A percentile compares a stretch with the other conserved stretches of the same genome.
Evolutionary conservation across 2,329 filamentous ascomycete genomes (phyloP).

Genomic region (Colletotrichum sp.): DNA sequence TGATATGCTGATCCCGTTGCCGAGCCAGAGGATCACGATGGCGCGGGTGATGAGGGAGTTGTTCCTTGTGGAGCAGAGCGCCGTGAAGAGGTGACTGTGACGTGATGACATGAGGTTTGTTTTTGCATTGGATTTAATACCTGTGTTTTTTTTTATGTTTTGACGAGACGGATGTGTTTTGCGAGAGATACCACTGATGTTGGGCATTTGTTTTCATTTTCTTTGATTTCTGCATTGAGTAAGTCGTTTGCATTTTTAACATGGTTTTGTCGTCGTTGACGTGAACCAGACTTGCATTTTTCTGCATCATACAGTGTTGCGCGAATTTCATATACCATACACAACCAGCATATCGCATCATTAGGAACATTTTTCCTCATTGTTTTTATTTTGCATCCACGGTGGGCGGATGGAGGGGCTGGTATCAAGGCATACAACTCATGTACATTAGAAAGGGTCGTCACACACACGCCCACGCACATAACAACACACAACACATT

Average conservation of each 20-base stretch:
- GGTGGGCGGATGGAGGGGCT: background rate
- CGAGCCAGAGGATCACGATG: conserved; percentile 59
- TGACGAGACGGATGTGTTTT: background rate
- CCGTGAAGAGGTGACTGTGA: conserved; percentile 2
- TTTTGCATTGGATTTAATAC: background rate
- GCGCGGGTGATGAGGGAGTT: conserved; percentile 53
- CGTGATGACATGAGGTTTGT: background rate
- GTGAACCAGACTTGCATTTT: background rate
- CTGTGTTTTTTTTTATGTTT: background rate
- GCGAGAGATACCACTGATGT: conserved; percentile 23
- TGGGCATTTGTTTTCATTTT: background rate
- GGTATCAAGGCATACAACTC: conserved; percentile 18
- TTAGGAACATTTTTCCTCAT: background rate
- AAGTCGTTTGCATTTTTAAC: background rate
- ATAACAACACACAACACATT: background rate
- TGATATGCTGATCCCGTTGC: conserved; percentile 60
- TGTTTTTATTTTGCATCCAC: background rate
- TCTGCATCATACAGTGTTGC: background rate
- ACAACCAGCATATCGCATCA: background rate
- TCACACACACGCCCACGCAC: background rate
- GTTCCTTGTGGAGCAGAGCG: conserved; percentile 24
- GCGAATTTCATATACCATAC: background rate
- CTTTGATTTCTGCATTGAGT: background rate
- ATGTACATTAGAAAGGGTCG: conserved; percentile 13
- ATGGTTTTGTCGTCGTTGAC: background rate